Evolutionary conservation across 2,329 filamentous ascomycete genomes (phyloP), one percentile per base, ranked within the genome.

Genomic region (Incumbomyces lentus): DNA sequence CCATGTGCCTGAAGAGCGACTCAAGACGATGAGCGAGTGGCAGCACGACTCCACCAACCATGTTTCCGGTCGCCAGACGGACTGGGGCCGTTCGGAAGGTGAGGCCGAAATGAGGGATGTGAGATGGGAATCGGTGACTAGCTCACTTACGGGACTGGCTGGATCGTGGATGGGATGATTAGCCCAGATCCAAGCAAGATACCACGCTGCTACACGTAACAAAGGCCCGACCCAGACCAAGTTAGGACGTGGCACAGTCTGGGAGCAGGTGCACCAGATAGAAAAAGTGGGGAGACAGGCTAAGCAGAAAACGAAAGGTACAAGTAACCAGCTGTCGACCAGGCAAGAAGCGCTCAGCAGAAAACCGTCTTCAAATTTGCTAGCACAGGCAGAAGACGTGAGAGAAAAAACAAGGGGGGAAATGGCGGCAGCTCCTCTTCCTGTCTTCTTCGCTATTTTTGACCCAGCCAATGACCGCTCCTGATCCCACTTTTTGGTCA

Each of bases 1-100:
- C 42, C 42, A 45, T 45, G 42, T 45, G 42, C 42, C 42, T 45
- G 42, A 38, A 35, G 41, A 45, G 17, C 33, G 22, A 17, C 30
- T 31, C 33, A 37, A 35, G 41, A 44, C 17, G 41, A 26, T 30
- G 34, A 37, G 34, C 32, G 33, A 45, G 30, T 18, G 40, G 30
- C 40, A 44, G 30, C 40, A 8, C 16, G 42, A 42, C 42, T 38
- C 42, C 42, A 45, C 42, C 42, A 45, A 37, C 33, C 42, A 45
- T 22, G 30, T 6, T 37, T 29, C 33, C 18, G 42, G 3, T 37
- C 6, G 42, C 33, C 13, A 45, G 22, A 31, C 8, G 34, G 30
- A 45, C 42, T 37, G 34, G 42, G 42, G 34, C 33, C 16, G 31
- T 31, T 19, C 33, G 42, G 42, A 30, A 45, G 29, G 34, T 19